Base-by-base conservation (phyloP, 148 eudicot genomes). In the Silene uniflora region DNA sequence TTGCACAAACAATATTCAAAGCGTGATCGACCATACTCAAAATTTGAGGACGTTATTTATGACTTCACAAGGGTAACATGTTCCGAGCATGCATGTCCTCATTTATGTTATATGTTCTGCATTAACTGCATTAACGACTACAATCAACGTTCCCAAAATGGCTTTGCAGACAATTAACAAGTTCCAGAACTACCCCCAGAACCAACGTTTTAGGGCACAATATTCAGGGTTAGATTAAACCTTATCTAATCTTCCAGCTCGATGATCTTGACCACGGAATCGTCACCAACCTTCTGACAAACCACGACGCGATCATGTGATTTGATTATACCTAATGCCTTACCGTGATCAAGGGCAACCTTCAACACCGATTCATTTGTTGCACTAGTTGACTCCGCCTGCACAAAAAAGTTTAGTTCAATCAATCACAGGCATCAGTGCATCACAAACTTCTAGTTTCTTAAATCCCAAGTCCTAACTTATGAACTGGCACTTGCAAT, bases 261-360 rank as follows among this genome's bases (percentile, higher is more conserved):
- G 10, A 91, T 89, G 73, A 93, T 93, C 89, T 93, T 93, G 67
- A 93, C 91, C 24, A 91, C 93, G 4, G 98, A 89, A 23, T 93
- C 84, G 78, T 91, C 97, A 62, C 92, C 97, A 19, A 93, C 91
- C 73, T 93, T 93, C 76, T 93, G 98, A 84, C 91, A 89, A 56
- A 93, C 81, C 12, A 93, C 98, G 25, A 93, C 91, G 54, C 97
- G 83, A 62, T 93, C 98, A 62, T 91, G 98, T 16, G 96, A 86
- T 80, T 89, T 93, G 62, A 91, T 81, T 22, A 93, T 81, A 46
- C 98, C 98, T 0, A 89, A 79, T 10, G 88, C 83, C 88, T 88
- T 91, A 27, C 98, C 98, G 32, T 91, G 93, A 62, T 93, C 97
- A 5, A 93, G 84, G 3, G 98, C 97, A 66, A 87, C 89, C 86